A percentile compares a stretch with the other conserved stretches of the same genome.
Evolutionary conservation across 805 yeast genomes (phyloP).

Genomic region (Vanderwaltozyma polyspora): DNA sequence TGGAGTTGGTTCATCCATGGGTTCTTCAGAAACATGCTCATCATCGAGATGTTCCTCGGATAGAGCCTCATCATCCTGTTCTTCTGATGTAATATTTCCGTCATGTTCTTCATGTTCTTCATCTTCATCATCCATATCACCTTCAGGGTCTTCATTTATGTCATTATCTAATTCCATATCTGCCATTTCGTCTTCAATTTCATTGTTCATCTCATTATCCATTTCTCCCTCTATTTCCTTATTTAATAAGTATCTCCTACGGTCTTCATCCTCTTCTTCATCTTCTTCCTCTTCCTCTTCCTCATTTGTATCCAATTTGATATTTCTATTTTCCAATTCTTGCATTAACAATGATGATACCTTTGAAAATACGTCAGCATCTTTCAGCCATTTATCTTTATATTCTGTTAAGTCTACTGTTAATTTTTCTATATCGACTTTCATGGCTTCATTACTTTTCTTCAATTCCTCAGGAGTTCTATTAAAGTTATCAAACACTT

Average conservation of each 20-base stretch:
- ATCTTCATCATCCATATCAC: background rate
- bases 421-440: conserved; percentile 15
- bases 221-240: background rate
- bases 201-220: background rate
- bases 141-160: background rate
- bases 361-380: conserved; percentile 21
- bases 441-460: conserved; percentile 16
- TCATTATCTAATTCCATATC: background rate
- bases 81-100: conserved; percentile 2
- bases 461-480: conserved; percentile 18
- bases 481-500: conserved; percentile 20
- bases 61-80: background rate
- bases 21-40: no score
- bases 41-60: no score
- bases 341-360: conserved; percentile 18
- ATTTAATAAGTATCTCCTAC: background rate
- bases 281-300: conserved; percentile 6
- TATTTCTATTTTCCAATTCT: conserved; percentile 16
- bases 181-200: background rate
- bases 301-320: conserved; percentile 7
- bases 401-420: conserved; percentile 13
- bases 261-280: conserved; percentile 5
- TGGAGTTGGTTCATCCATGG: no score
- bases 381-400: conserved; percentile 23
- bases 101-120: conserved; percentile 2